Percentiles rank a stretch among this genome's conserved stretches.
Evolutionary conservation across 176 grass and related monocot species (phyloP).

Genomic region (bread wheat (Triticum aestivum)): DNA sequence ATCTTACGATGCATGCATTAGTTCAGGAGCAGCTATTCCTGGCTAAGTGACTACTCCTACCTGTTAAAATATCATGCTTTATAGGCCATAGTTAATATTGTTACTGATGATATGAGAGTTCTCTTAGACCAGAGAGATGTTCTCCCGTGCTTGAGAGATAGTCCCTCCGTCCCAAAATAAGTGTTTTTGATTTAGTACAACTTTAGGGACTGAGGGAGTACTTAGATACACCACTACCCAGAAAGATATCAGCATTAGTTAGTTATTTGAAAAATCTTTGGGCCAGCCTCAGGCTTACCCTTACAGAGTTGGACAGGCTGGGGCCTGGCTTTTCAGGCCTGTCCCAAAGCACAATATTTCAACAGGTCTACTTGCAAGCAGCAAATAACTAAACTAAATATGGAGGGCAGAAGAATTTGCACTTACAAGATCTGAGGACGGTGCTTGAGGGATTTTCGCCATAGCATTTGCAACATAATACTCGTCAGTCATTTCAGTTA

Average conservation of each 20-base stretch:
- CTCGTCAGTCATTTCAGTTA: constrained; percentile 79
- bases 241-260: not conserved
- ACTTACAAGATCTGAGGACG: constrained; percentile 89
- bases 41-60: not conserved
- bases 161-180: too few relatives aligned
- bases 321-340: not conserved
- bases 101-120: not conserved
- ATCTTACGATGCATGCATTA: not conserved
- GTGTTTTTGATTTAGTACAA: too few relatives aligned
- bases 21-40: not conserved
- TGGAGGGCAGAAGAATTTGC: not conserved
- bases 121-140: not conserved
- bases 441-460: constrained; percentile 79
- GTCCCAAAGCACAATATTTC: not conserved
- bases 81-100: not conserved
- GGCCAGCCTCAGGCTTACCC: not conserved
- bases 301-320: not conserved
- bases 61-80: not conserved
- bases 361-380: not conserved
- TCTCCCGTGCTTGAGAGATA: constrained; percentile 3
- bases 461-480: constrained; percentile 67
- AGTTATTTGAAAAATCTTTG: not conserved
- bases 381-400: constrained; percentile 16
- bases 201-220: too few relatives aligned
- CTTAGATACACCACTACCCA: not conserved